Evolutionary conservation across 345 rosid species (phyloP).

Genomic region (Eucalyptus shirleyi): DNA sequence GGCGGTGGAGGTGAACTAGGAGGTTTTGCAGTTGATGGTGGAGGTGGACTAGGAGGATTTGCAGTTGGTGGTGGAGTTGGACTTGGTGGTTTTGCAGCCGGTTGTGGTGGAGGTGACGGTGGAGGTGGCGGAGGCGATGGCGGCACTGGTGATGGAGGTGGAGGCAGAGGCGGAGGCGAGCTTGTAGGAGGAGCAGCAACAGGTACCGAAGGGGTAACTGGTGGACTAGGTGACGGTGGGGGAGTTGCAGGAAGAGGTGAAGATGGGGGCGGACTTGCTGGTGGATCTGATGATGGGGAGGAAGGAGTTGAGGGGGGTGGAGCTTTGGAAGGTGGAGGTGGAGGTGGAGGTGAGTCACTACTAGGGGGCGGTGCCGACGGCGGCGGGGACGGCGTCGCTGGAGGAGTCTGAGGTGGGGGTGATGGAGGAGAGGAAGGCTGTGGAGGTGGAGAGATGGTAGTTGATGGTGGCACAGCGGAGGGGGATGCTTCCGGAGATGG

Average conservation of each 20-base stretch:
- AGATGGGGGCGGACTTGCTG: neutral
- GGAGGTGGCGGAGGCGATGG: neutral
- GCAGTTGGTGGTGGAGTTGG: slow-evolving; percentile 6
- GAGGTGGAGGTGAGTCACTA: neutral
- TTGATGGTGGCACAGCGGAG: slow-evolving; percentile 29
- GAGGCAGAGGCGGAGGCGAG: neutral
- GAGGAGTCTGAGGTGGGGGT: slow-evolving; percentile 8
- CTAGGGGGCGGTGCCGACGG: neutral
- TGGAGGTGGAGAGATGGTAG: slow-evolving; percentile 6
- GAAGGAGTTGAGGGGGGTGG: neutral
- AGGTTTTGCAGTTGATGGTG: slow-evolving; percentile 10
- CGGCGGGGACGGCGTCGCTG: neutral
- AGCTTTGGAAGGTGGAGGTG: neutral
- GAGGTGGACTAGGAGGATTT: neutral
- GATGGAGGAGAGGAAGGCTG: slow-evolving; percentile 11
- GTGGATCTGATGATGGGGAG: neutral
- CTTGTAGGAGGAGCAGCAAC: neutral
- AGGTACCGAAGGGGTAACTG: slow-evolving; percentile 5
- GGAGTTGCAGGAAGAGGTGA: slow-evolving; percentile 5
- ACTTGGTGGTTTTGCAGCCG: neutral
- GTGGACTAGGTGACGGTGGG: neutral
- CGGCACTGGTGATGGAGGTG: neutral
- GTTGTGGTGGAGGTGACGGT: neutral
- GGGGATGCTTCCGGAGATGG: slow-evolving; percentile 47
- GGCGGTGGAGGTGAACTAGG: slow-evolving; percentile 5